Percentiles rank a stretch among this genome's conserved stretches.
Evolutionary conservation across 78 protist species (phyloP).

Genomic region (Mastigamoeba balamuthi): DNA sequence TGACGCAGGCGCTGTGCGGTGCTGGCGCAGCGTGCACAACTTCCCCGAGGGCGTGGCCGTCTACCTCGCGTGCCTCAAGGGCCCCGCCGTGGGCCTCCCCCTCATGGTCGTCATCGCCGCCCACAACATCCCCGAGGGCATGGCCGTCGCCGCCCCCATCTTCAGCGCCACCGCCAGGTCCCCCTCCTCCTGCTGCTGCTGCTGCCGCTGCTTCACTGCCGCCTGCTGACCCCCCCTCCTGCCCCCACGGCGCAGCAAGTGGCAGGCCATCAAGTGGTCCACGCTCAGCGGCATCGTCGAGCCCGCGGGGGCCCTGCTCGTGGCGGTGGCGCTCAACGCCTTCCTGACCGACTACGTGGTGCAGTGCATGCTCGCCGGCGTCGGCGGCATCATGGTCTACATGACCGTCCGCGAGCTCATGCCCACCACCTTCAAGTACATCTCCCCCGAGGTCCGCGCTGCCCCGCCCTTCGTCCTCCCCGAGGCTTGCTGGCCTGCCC

Average conservation of each 20-base stretch:
- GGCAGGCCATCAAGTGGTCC: conserved; percentile 50
- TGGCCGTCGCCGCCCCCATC: conserved; percentile 66
- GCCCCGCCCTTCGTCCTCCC: not conserved
- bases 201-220: too few relatives aligned
- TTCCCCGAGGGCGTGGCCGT: conserved; percentile 66
- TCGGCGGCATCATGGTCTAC: conserved; percentile 57
- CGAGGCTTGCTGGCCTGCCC: too few relatives aligned
- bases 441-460: conserved; percentile 12
- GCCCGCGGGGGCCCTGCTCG: conserved; percentile 51
- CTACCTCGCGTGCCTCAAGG: conserved; percentile 39
- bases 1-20: not conserved
- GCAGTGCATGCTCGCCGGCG: conserved; percentile 26
- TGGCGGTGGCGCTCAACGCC: conserved; percentile 14
- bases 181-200: too few relatives aligned
- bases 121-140: conserved; percentile 64
- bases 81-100: conserved; percentile 43
- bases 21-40: conserved; percentile 24
- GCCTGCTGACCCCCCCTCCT: not conserved
- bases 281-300: conserved; percentile 47
- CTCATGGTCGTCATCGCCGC: conserved; percentile 47
- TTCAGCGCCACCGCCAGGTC: conserved; percentile 27
- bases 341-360: conserved; percentile 38
- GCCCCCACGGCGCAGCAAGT: conserved; percentile 5
- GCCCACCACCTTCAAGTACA: conserved; percentile 38
- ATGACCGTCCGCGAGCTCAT: conserved; percentile 31